phyloP scores from a whole-genome alignment of 805 yeast species.

The Kodamaea kakaduensis region DNA sequence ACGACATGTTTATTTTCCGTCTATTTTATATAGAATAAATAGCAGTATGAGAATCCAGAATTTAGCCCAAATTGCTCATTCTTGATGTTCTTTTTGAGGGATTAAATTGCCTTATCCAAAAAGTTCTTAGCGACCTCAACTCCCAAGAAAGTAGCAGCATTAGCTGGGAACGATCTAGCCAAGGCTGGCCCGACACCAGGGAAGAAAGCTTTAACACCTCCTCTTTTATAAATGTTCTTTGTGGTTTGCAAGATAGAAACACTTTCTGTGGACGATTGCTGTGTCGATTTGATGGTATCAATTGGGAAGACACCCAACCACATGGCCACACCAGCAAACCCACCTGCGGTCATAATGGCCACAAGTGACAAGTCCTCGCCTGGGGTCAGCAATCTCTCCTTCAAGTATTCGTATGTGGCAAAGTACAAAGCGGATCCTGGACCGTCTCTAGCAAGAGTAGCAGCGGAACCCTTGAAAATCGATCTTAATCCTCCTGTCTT shows the following conservation, averaged over 20 bases:
- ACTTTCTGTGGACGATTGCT: slow-evolving; percentile 58
- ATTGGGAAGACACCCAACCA: slow-evolving; percentile 95
- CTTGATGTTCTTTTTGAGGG: too few relatives aligned
- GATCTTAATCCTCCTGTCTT: slow-evolving; percentile 79
- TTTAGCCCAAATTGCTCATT: too few relatives aligned
- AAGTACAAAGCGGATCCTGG: slow-evolving; percentile 96
- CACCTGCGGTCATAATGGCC: slow-evolving; percentile 88
- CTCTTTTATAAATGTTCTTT: slow-evolving; percentile 60
- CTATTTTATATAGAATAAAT: slow-evolving; percentile 4
- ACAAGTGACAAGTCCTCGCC: slow-evolving; percentile 59
- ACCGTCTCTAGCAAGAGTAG: slow-evolving; percentile 94
- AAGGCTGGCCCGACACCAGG: slow-evolving; percentile 97
- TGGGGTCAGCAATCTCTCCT: slow-evolving; percentile 54
- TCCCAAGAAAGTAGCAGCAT: slow-evolving; percentile 97
- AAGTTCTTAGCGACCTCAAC: slow-evolving; percentile 71
- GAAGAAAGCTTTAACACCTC: slow-evolving; percentile 89
- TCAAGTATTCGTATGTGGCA: slow-evolving; percentile 86
- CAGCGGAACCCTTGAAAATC: slow-evolving; percentile 84
- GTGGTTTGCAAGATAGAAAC: slow-evolving; percentile 64
- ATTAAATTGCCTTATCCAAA: slow-evolving; percentile 34
- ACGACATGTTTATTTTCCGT: too few relatives aligned
- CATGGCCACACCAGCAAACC: slow-evolving; percentile 94
- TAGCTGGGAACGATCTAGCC: slow-evolving; percentile 93
- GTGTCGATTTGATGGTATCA: slow-evolving; percentile 86
- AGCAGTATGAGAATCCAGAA: too few relatives aligned